Percentiles rank a stretch among this genome's conserved stretches.
phyloP scores from a whole-genome alignment of 108 stramenopile genomes.

The Aurantiochytrium sp. region DNA sequence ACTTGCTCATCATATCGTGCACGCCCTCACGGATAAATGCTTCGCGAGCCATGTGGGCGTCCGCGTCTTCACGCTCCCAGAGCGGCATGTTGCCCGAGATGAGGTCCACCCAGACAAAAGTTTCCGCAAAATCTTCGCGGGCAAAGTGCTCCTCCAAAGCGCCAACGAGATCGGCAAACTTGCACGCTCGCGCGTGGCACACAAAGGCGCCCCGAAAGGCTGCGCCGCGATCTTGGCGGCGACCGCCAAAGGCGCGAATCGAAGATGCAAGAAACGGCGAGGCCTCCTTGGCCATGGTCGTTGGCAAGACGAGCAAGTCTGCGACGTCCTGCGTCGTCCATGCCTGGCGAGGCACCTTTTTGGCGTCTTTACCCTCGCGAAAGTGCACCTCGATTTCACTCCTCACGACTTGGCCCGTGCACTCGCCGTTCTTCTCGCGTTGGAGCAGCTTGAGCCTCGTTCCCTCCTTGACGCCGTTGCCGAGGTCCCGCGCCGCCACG shows the following conservation, averaged over 20 bases:
- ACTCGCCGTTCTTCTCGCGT: not conserved
- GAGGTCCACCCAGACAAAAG: not conserved
- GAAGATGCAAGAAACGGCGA: not conserved
- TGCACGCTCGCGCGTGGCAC: not conserved
- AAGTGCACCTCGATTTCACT: not conserved
- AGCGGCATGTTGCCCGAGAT: not conserved
- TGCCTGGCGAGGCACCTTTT: not conserved
- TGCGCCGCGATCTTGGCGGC: not conserved
- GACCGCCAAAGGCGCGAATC: not conserved
- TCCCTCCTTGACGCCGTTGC: not conserved
- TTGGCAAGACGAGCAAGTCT: not conserved
- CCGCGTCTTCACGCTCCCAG: not conserved
- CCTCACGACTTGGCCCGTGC: no score
- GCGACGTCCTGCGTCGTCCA: slow-evolving; percentile 5
- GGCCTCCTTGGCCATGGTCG: not conserved
- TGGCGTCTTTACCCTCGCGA: not conserved
- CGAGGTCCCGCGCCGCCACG: not conserved
- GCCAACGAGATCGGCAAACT: not conserved
- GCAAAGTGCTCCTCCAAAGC: not conserved
- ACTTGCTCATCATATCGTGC: not conserved
- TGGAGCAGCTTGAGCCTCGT: not conserved
- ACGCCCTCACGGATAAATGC: not conserved
- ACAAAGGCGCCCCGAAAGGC: not conserved
- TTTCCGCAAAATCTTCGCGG: not conserved
- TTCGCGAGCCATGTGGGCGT: not conserved